Evolutionary conservation across 1,284 basidiomycete species (phyloP), one percentile per base, ranked within the genome.

Genomic region (Microbotryum silenes-acaulis): DNA sequence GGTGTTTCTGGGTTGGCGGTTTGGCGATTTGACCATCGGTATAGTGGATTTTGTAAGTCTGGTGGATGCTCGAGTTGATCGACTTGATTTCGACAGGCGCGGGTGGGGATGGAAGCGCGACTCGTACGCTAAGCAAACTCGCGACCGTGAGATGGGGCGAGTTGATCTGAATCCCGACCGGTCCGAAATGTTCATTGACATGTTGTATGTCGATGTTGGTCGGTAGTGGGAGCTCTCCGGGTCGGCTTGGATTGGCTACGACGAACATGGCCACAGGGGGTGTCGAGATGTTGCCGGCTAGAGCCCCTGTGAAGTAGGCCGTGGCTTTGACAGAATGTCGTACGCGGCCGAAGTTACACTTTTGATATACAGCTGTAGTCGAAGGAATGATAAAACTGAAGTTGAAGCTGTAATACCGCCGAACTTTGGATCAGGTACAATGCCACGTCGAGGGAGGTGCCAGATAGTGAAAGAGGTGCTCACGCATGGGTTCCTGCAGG

Each of bases 251-350:
- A 31, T 59, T 61, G 8, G 63, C 63, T 7, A 58, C 29, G 57
- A 69, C 4, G 58, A 54, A 67, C 6, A 66, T 1, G 2, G 51
- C 57, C 10, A 57, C 54, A 0, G 65, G 62, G 0, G 62, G 3
- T 1, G 60, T 61, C 0, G 49, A 23, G 8, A 62, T 16, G 1
- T 51, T 27, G 8, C 37, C 18, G 16, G 8, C 42, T 3, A 69
- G 25, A 3, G 44, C 20, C 6, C 60, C 58, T 2, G 54, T 49
- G 14, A 64, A 69, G 6, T 51, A 52, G 23, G 60, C 52, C 0
- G 51, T 53, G 3, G 65, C 67, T 56, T 67, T 66, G 31, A 69
- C 67, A 63, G 58, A 67, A 48, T 69, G 60, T 2, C 68, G 61
- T 1, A 56, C 50, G 2, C 66, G 57, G 0, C 68, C 68, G 20